Evolutionary conservation across 2,329 filamentous ascomycete genomes (phyloP), one percentile per base, ranked within the genome.

Genomic region (Aspergillus eucalypticola): DNA sequence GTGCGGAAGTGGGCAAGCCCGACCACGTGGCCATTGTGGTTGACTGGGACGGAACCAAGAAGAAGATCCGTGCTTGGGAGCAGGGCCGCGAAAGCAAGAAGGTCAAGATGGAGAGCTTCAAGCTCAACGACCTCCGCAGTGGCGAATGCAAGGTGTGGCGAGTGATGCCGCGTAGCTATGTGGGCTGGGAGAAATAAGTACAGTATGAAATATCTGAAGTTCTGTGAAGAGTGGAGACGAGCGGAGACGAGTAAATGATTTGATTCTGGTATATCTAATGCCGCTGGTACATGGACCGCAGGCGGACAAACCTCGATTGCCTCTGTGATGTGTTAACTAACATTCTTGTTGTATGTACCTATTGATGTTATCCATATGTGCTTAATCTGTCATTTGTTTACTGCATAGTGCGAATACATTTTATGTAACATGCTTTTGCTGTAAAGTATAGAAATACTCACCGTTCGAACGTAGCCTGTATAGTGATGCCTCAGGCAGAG

Each of bases 41-140:
- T 8, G 95, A 99, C 75, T 99, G 95, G 95, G 95, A 99, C 75
- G 95, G 95, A 3, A 96, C 92, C 42, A 96, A 97, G 85, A 96
- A 96, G 84, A 97, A 98, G 83, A 89, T 99, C 25, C 82, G 93
- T 27, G 93, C 89, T 1, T 98, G 92, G 91, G 95, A 98, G 76
- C 95, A 99, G 74, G 94, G 94, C 0, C 83, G 94, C 13, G 94
- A 98, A 80, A 93, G 88, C 75, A 94, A 90, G 76, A 98, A 97
- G 82, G 89, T 96, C 57, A 95, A 96, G 81, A 81, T 91, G 62
- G 94, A 98, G 82, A 96, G 92, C 78, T 98, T 94, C 79, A 91
- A 93, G 79, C 84, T 99, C 62, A 92, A 93, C 48, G 95, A 99
- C 79, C 73, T 99, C 74, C 85, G 91, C 73, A 94, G 90, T 76